Conservation (phyloP, 306 rosid species). For the Begonia loranthoides region DNA sequence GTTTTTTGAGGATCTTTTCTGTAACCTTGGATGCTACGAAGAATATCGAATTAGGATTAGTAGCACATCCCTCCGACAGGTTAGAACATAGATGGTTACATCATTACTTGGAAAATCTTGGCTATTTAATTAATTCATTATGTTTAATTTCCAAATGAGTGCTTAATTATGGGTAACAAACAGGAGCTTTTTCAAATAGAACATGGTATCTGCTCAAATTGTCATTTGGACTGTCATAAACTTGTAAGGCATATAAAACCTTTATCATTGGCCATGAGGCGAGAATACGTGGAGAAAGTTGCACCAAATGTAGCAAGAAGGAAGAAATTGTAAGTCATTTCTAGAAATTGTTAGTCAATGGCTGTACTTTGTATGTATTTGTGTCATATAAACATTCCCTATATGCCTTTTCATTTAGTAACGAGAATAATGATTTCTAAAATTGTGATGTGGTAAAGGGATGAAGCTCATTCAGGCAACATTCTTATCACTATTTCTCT, state of each 20-base stretch:
- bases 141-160: constrained; percentile 3
- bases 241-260: constrained; percentile 65
- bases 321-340: constrained; percentile 51
- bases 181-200: constrained; percentile 93
- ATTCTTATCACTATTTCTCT: background rate
- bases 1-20: constrained; percentile 87
- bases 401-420: too few species aligned
- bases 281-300: constrained; percentile 54
- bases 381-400: too few species aligned
- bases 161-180: background rate
- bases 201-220: constrained; percentile 68
- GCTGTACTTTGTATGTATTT: background rate
- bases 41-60: constrained; percentile 87
- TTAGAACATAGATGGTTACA: constrained; percentile 1
- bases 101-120: background rate
- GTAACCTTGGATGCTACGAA: constrained; percentile 74
- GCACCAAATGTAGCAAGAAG: constrained; percentile 63
- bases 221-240: constrained; percentile 80
- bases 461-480: background rate
- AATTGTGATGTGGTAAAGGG: too few species aligned
- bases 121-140: background rate
- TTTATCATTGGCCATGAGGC: constrained; percentile 48
- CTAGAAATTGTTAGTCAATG: constrained; percentile 8
- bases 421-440: too few species aligned
- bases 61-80: constrained; percentile 70